These are phyloP conservation scores for Talaromyces sp. DNA, from an alignment of 2,329 filamentous ascomycete genomes.

Conservation along the genomic window DNA sequence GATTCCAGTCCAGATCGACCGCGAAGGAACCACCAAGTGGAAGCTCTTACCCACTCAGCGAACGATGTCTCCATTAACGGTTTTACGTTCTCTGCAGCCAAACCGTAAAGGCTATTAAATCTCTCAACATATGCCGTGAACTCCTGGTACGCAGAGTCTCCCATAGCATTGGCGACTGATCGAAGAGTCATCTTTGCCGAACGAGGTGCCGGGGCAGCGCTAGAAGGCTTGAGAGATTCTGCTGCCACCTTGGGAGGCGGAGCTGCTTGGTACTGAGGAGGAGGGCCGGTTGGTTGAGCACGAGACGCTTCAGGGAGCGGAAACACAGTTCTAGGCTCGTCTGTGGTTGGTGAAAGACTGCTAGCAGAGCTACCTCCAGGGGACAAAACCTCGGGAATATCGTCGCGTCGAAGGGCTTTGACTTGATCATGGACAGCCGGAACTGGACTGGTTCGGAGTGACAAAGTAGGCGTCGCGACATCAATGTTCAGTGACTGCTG, in stretches of 20 bases:
- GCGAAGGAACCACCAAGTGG: conserved; percentile 85
- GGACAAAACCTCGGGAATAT: conserved; percentile 23
- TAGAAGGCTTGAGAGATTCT: not conserved
- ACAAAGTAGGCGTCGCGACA: conserved; percentile 26
- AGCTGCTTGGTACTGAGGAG: conserved; percentile 4
- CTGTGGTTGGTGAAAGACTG: conserved; percentile 13
- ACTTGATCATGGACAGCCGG: conserved; percentile 21
- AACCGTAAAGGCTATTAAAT: conserved; percentile 69
- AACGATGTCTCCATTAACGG: conserved; percentile 62
- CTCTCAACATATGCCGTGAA: conserved; percentile 71
- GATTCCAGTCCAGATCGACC: conserved; percentile 73
- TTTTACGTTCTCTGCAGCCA: conserved; percentile 71
- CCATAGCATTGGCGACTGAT: conserved; percentile 43
- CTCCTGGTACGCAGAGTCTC: conserved; percentile 63
- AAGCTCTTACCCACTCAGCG: conserved; percentile 66
- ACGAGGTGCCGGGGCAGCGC: conserved; percentile 17
- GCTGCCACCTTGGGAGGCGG: not conserved
- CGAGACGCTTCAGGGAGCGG: conserved; percentile 8
- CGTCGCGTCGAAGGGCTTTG: conserved; percentile 26
- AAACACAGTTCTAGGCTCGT: conserved; percentile 2
- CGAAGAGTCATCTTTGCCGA: conserved; percentile 33
- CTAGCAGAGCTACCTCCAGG: conserved; percentile 21
- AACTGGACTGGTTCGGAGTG: conserved; percentile 28
- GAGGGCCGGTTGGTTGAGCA: not conserved
- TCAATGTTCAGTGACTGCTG: conserved; percentile 18